Conservation (phyloP, 179 eudicot genomes). For the Amaranthus tricolor region DNA sequence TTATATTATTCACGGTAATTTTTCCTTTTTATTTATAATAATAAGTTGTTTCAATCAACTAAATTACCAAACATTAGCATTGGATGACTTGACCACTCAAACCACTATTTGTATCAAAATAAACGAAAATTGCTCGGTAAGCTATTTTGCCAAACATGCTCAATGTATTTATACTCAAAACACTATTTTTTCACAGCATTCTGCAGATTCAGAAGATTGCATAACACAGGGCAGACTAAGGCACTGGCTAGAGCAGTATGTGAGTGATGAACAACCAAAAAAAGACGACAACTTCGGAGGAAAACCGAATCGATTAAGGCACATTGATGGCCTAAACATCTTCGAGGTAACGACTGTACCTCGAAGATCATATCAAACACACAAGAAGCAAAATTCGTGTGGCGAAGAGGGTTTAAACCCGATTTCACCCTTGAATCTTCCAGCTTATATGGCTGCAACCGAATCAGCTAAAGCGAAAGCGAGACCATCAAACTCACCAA, state of each 20-base stretch:
- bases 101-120: too few relatives aligned
- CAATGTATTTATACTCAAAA: too few relatives aligned
- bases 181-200: constrained; percentile 32
- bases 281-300: constrained; percentile 28
- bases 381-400: constrained; percentile 38
- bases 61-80: too few relatives aligned
- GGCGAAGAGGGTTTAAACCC: constrained; percentile 35
- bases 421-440: constrained; percentile 40
- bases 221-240: constrained; percentile 38
- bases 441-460: constrained; percentile 85
- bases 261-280: constrained; percentile 39
- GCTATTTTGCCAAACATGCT: too few relatives aligned
- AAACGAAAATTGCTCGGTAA: too few relatives aligned
- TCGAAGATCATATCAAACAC: constrained; percentile 46
- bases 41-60: too few relatives aligned
- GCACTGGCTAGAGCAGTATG: constrained; percentile 66
- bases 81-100: too few relatives aligned
- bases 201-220: constrained; percentile 52
- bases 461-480: constrained; percentile 70
- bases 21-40: too few relatives aligned
- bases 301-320: constrained; percentile 27
- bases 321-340: constrained; percentile 15
- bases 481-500: constrained; percentile 71
- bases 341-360: constrained; percentile 13
- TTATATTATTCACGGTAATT: too few relatives aligned